Percentiles rank a stretch among this genome's conserved stretches.
Conservation (phyloP, 2,329 filamentous ascomycete genomes). For the Pseudopyrenochaeta lycopersici region DNA sequence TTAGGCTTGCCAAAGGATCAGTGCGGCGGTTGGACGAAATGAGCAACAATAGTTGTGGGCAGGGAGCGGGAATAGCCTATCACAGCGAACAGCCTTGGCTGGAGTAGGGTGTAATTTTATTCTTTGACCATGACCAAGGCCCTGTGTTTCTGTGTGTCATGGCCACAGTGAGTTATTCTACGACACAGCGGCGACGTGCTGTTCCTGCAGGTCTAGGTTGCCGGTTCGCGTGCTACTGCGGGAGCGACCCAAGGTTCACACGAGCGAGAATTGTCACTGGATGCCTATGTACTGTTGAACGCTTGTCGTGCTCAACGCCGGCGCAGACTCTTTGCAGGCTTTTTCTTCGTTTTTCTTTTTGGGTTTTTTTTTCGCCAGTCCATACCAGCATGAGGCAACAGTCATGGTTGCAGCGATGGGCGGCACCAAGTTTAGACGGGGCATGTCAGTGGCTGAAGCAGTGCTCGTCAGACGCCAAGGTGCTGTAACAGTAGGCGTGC, state of each 20-base stretch:
- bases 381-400: neutral
- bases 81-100: conserved; percentile 21
- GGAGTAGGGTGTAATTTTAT: conserved; percentile 35
- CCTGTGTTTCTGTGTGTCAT: conserved; percentile 17
- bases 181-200: neutral
- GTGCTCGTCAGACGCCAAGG: conserved; percentile 24
- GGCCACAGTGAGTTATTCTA: neutral
- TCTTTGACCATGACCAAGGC: conserved; percentile 15
- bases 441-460: conserved; percentile 20
- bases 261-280: neutral
- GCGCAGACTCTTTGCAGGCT: conserved; percentile 11
- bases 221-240: conserved; percentile 1
- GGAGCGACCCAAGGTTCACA: neutral
- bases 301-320: neutral
- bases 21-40: conserved; percentile 21
- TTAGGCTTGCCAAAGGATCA: conserved; percentile 14
- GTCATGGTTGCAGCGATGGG: neutral
- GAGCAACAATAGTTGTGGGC: conserved; percentile 14
- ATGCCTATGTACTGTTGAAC: conserved; percentile 5
- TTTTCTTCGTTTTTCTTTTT: neutral
- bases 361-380: neutral
- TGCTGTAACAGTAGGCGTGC: conserved; percentile 10
- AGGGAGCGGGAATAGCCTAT: conserved; percentile 29
- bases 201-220: neutral
- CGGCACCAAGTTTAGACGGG: neutral